These are phyloP conservation scores for Pascua guehoae DNA, from an alignment of 1,284 basidiomycete species.

Conservation along the genomic window DNA sequence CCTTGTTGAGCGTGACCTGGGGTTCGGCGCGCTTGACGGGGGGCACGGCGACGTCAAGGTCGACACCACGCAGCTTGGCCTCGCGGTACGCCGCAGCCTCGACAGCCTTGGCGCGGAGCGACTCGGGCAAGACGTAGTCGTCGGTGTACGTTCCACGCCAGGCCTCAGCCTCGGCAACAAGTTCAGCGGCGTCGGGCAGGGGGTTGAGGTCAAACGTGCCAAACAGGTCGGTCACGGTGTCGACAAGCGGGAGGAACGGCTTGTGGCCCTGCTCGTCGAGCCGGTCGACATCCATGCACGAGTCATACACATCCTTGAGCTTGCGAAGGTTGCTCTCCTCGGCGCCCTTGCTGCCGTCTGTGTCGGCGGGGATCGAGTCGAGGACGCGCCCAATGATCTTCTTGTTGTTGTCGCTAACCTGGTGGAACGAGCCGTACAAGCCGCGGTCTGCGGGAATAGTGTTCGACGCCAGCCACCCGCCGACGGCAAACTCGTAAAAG, in stretches of 20 bases:
- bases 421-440: conserved; percentile 53
- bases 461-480: conserved; percentile 76
- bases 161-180: conserved; percentile 6
- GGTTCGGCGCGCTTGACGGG: background rate
- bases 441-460: conserved; percentile 81
- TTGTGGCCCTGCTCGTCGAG: conserved; percentile 51
- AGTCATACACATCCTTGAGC: conserved; percentile 72
- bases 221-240: conserved; percentile 44
- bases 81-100: background rate
- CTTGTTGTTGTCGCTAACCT: conserved; percentile 50
- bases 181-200: conserved; percentile 17
- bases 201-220: conserved; percentile 41
- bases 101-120: conserved; percentile 22
- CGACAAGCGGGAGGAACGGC: conserved; percentile 51
- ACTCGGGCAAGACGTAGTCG: conserved; percentile 31
- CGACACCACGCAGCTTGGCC: too few relatives aligned
- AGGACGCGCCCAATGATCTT: conserved; percentile 51
- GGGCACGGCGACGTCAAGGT: background rate
- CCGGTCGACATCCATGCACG: conserved; percentile 70
- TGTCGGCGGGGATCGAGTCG: conserved; percentile 30
- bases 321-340: conserved; percentile 72
- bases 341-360: conserved; percentile 19
- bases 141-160: conserved; percentile 37
- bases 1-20: background rate
- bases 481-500: conserved; percentile 82